Conservation (phyloP, 2,329 filamentous ascomycete species). For the Cordyceps cateniannulata region DNA sequence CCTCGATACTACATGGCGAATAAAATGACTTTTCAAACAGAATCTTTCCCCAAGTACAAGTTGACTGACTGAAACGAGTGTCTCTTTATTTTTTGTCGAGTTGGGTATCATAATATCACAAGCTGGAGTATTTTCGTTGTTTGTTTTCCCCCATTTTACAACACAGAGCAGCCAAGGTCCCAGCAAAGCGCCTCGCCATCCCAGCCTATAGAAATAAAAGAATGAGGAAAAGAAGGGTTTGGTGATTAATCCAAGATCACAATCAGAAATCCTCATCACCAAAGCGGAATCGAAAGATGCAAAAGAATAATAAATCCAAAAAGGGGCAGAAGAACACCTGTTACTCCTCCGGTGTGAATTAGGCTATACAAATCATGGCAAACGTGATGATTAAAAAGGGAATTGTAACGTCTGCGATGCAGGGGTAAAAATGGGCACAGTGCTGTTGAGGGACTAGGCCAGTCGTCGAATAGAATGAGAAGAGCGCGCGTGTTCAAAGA, state of each 20-base stretch:
- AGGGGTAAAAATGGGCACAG: not conserved
- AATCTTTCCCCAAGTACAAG: too few relatives aligned
- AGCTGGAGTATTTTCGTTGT: slow-evolving; percentile 5
- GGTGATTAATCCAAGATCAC: not conserved
- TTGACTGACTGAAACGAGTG: slow-evolving; percentile 4
- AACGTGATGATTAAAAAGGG: slow-evolving; percentile 11
- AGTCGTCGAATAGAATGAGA: not conserved
- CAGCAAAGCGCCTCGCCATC: not conserved
- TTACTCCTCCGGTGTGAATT: slow-evolving; percentile 9
- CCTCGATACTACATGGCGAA: not conserved
- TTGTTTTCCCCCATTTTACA: not conserved
- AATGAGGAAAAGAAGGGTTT: not conserved
- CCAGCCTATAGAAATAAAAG: not conserved
- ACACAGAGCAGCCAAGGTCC: not conserved
- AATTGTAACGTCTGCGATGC: slow-evolving; percentile 8
- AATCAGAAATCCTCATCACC: not conserved
- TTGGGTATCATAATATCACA: slow-evolving; percentile 17
- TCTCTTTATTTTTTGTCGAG: slow-evolving; percentile 2
- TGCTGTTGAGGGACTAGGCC: not conserved
- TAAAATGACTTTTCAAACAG: not conserved
- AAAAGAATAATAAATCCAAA: not conserved
- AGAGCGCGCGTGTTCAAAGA: slow-evolving; percentile 4
- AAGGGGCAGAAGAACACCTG: slow-evolving; percentile 4
- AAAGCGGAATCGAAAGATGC: not conserved
- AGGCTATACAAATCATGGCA: slow-evolving; percentile 8